A percentile compares a stretch with the other conserved stretches of the same genome.
Evolutionary conservation across 441 rosid genomes (phyloP).

Genomic region (Erysimum pusillum): DNA sequence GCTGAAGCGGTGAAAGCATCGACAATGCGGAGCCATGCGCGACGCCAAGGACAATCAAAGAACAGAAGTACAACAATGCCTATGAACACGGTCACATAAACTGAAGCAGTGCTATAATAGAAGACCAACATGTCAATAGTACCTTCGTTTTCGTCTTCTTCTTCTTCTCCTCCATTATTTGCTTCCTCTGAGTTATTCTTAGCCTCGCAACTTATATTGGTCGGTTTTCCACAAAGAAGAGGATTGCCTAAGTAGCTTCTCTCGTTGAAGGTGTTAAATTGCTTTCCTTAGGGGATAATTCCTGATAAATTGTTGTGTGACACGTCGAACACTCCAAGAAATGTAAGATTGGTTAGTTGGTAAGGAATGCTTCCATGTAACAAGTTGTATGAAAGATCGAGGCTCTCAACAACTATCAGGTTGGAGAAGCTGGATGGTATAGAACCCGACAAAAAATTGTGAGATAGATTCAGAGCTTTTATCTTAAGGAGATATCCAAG

Average conservation of each 20-base stretch:
- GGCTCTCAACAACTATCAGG: constrained; percentile 30
- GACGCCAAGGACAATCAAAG: constrained; percentile 11
- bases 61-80: not conserved
- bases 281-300: not conserved
- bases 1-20: not conserved
- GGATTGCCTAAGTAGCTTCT: constrained; percentile 24
- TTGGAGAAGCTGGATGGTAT: constrained; percentile 14
- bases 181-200: not conserved
- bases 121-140: not conserved
- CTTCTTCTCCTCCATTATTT: not conserved
- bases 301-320: constrained; percentile 43
- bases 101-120: not conserved
- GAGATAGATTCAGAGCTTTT: constrained; percentile 4
- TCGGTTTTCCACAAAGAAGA: constrained; percentile 26
- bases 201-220: not conserved
- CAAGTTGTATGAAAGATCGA: constrained; percentile 34
- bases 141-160: not conserved
- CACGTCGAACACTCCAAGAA: constrained; percentile 13
- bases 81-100: not conserved
- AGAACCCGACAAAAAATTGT: not conserved
- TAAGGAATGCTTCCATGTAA: constrained; percentile 33
- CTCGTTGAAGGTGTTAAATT: constrained; percentile 34
- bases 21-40: constrained; percentile 5
- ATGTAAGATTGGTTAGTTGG: constrained; percentile 8
- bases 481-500: constrained; percentile 20